These are phyloP conservation scores for Starmera quercuum DNA, from an alignment of 805 yeast species.

Conservation along the genomic window DNA sequence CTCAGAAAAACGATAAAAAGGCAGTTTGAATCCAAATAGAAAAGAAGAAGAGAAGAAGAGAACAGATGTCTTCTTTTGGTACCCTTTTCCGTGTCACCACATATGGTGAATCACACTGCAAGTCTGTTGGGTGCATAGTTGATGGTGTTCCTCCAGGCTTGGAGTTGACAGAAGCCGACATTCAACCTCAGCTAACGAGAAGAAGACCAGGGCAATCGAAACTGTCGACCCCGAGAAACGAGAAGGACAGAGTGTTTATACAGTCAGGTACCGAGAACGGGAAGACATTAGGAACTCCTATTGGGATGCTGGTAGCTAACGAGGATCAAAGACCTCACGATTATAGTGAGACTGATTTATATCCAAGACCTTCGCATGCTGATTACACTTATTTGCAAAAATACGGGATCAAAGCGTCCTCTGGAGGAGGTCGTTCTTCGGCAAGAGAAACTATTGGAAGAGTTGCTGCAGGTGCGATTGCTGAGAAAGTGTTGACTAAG, in stretches of 20 bases:
- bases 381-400: constrained; percentile 88
- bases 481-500: constrained; percentile 78
- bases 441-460: constrained; percentile 98
- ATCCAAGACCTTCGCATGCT: constrained; percentile 97
- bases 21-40: too few species aligned
- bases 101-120: constrained; percentile 97
- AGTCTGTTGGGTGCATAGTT: constrained; percentile 95
- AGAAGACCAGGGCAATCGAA: constrained; percentile 97
- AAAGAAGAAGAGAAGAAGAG: not conserved
- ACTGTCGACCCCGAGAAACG: constrained; percentile 91
- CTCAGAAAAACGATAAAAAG: too few species aligned
- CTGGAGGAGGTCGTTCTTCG: constrained; percentile 96
- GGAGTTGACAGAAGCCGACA: constrained; percentile 73
- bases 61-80: constrained; percentile 70
- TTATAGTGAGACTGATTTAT: constrained; percentile 89
- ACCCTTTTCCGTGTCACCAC: constrained; percentile 69
- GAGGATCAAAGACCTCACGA: constrained; percentile 97
- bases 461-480: constrained; percentile 98
- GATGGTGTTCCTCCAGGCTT: constrained; percentile 98
- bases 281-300: constrained; percentile 88
- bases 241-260: constrained; percentile 85
- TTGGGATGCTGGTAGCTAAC: constrained; percentile 86
- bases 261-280: constrained; percentile 95
- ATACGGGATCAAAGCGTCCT: constrained; percentile 87
- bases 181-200: constrained; percentile 93